Base-by-base conservation (phyloP, 352 stramenopile species). In the Pythium apleroticum region DNA sequence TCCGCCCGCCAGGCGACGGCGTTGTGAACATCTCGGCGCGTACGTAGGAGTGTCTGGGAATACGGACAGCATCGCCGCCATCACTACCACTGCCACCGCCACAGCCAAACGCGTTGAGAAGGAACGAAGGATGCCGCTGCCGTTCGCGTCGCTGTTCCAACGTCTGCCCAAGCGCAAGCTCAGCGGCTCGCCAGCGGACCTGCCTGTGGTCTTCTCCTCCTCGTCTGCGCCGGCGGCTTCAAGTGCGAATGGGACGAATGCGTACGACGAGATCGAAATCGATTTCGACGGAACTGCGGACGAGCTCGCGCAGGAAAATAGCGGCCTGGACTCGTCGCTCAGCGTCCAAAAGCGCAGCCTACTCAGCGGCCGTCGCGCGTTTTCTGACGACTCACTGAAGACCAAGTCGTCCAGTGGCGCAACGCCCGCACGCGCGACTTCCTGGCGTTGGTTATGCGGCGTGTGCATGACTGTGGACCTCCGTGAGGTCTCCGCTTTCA, bases 111-210 rank as follows among this genome's bases (percentile, higher is more conserved):
- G 8, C 2, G 31, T 37, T 8, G 14, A 11, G 31, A 37, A 37
- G 31, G 31, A 37, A 46, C 11, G 11, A 19, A 68, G n/a, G n/a
- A n/a, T 68, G 61, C 61, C 61, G 53, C 43, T 68, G 48, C 52
- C 61, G 48, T 69, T 69, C 24, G 39, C 39, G 12, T 53, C 33
- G 27, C 53, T 55, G 24, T 49, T 60, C 52, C 37, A 53, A 8
- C 63, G 63, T 5, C 28, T 60, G 35, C 55, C 63, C 55, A 69
- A 69, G 63, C 63, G 63, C 55, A 69, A 69, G 41, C 20, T 64
- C 19, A 69, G 63, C 31, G 63, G 63, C 25, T 56, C 63, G 11
- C 20, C 55, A 11, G 48, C 6, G 41, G 17, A 60, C 35, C 46
- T 64, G 19, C 11, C 50, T 8, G 24, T 46, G 9, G 19, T 17